phyloP scores from a whole-genome alignment of 2,329 filamentous ascomycete genomes.

The Purpureocillium takamizusanense region DNA sequence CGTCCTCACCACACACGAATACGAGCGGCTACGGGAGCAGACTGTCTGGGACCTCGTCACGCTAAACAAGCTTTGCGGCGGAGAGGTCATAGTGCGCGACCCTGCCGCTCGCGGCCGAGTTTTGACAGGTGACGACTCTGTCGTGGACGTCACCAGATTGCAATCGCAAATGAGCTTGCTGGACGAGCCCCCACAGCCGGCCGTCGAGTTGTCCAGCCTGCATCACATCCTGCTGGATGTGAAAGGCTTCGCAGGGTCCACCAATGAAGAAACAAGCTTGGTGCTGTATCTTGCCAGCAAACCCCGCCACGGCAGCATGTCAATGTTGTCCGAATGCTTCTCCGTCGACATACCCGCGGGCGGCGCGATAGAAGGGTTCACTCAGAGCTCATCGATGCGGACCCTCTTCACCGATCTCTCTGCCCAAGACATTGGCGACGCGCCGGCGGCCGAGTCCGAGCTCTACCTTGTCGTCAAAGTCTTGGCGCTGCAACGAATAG shows the following conservation, averaged over 20 bases:
- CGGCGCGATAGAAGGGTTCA: constrained; percentile 58
- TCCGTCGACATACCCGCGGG: constrained; percentile 68
- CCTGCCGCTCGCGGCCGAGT: constrained; percentile 75
- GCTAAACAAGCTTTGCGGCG: constrained; percentile 88
- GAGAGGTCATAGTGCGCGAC: constrained; percentile 91
- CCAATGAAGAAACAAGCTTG: constrained; percentile 66
- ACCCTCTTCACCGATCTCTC: constrained; percentile 85
- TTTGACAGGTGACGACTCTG: constrained; percentile 84
- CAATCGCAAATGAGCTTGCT: constrained; percentile 96
- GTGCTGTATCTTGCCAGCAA: constrained; percentile 72
- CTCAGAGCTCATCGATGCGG: constrained; percentile 60
- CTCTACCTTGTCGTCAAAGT: constrained; percentile 81
- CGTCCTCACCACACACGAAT: constrained; percentile 80
- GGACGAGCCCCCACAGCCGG: constrained; percentile 65
- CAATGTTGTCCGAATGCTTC: constrained; percentile 74
- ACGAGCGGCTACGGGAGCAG: constrained; percentile 70
- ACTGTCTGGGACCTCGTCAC: constrained; percentile 93
- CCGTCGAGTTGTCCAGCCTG: constrained; percentile 59
- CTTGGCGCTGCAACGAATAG: constrained; percentile 47
- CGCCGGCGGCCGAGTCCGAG: constrained; percentile 55
- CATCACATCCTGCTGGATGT: constrained; percentile 81
- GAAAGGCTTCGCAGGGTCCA: constrained; percentile 69
- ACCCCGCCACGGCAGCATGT: constrained; percentile 50
- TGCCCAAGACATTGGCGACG: constrained; percentile 60
- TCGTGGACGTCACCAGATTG: constrained; percentile 80